Conservation (phyloP, 192 early-diverging fungal species). For the Coemansia nantahalensis region DNA sequence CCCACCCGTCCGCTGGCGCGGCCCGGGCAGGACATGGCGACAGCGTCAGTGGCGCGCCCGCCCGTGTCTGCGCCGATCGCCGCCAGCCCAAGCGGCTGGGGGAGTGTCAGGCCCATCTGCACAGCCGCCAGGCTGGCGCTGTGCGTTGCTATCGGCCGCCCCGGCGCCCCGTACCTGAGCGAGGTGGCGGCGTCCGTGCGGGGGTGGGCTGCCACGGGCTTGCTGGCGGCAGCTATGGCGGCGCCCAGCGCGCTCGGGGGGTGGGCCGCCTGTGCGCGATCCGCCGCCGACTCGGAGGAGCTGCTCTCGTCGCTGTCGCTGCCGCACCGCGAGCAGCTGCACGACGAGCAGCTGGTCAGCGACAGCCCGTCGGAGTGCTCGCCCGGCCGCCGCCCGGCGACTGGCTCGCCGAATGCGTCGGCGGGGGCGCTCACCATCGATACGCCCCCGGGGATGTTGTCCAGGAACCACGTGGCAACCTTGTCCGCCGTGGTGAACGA, state of each 20-base stretch:
- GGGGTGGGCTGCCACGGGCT: no score
- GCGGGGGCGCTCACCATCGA: constrained; percentile 34
- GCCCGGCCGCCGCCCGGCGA: constrained; percentile 15
- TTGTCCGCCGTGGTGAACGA: constrained; percentile 38
- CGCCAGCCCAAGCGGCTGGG: constrained; percentile 25
- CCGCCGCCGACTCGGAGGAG: no score
- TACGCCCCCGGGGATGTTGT: constrained; percentile 50
- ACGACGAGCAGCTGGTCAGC: constrained; percentile 34
- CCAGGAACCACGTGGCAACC: constrained; percentile 52
- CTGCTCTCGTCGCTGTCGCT: constrained; percentile 6
- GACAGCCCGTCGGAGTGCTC: constrained; percentile 24
- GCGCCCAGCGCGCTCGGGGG: no score
- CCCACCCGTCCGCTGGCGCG: no score
- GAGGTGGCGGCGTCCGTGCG: no score
- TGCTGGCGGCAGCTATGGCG: neutral
- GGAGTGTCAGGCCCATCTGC: constrained; percentile 20
- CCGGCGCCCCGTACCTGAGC: no score
- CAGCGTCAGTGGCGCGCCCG: neutral
- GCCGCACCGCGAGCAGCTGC: constrained; percentile 37
- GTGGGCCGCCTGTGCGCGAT: no score
- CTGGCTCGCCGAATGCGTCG: constrained; percentile 31
- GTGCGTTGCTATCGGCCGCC: neutral
- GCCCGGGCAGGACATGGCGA: no score
- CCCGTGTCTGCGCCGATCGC: constrained; percentile 1
- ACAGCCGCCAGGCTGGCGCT: neutral